Conservation (phyloP, 2,329 filamentous ascomycete species). For the Fusarium sp. region DNA sequence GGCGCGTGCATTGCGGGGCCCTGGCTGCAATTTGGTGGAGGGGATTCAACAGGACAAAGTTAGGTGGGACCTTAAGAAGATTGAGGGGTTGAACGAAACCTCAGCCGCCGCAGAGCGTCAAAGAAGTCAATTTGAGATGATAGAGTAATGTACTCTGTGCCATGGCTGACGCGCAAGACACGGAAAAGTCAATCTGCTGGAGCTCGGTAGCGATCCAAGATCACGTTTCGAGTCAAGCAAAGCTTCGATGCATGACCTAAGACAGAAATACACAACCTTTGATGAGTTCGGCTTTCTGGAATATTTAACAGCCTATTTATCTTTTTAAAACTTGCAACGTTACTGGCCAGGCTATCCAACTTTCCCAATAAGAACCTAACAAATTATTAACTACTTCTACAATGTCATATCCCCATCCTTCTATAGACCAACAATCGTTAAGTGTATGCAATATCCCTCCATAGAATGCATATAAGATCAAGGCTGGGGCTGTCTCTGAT, state of each 20-base stretch:
- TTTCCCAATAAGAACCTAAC: no score
- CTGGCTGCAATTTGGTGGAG: no score
- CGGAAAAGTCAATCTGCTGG: neutral
- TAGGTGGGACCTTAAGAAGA: neutral
- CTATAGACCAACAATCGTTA: no score
- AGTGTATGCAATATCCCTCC: no score
- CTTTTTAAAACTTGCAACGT: no score
- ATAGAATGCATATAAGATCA: no score
- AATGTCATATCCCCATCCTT: no score
- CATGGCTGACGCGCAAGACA: accelerated
- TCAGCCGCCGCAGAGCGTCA: neutral
- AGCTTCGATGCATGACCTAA: accelerated
- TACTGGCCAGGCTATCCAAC: no score
- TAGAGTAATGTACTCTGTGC: neutral
- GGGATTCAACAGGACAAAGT: neutral
- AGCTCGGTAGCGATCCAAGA: accelerated
- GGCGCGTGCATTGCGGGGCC: no score
- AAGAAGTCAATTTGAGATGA: neutral
- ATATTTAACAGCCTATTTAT: accelerated
- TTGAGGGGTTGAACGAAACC: neutral
- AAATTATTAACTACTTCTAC: no score
- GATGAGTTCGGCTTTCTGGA: neutral
- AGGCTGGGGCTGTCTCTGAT: no score
- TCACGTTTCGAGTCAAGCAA: neutral
- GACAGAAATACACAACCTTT: accelerated